Percentiles rank a stretch among this genome's conserved stretches.
These are phyloP conservation scores for Hemerocallis citrina DNA, from an alignment of 106 monocot species.

Conservation along the genomic window DNA sequence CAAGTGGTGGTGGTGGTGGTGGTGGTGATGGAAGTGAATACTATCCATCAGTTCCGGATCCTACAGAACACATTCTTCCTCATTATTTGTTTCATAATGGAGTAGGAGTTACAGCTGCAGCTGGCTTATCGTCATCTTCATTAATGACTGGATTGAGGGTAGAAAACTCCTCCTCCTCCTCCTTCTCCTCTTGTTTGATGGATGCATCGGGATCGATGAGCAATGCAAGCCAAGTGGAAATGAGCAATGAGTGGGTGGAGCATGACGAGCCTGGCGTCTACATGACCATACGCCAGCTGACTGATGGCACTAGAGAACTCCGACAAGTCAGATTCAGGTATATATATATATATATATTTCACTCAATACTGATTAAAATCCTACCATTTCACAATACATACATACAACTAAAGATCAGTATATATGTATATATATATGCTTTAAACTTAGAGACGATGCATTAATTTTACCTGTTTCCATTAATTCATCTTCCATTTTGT, in stretches of 20 bases:
- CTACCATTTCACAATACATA: no score
- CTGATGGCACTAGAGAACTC: slow-evolving; percentile 88
- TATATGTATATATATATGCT: no score
- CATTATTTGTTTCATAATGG: slow-evolving; percentile 29
- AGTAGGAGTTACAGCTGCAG: slow-evolving; percentile 1
- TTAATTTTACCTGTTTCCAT: no score
- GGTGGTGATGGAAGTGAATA: no score
- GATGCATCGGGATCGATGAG: slow-evolving; percentile 55
- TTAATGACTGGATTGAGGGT: not conserved
- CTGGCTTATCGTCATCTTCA: no score
- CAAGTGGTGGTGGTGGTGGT: not conserved
- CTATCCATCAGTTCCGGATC: slow-evolving; percentile 55
- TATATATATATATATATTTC: no score
- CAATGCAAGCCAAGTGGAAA: slow-evolving; percentile 67
- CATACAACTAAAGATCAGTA: no score
- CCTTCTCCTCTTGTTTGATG: no score
- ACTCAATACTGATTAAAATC: no score
- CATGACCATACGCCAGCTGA: slow-evolving; percentile 70
- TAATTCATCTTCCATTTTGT: no score
- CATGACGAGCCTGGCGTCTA: slow-evolving; percentile 92
- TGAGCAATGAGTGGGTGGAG: slow-evolving; percentile 88
- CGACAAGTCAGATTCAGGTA: slow-evolving; percentile 93
- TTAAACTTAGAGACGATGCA: no score
- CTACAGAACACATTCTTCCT: slow-evolving; percentile 53
- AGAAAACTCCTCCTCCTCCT: no score